Conservation (phyloP, 2,329 filamentous ascomycete genomes). For the Pseudofabraea citricarpa region DNA sequence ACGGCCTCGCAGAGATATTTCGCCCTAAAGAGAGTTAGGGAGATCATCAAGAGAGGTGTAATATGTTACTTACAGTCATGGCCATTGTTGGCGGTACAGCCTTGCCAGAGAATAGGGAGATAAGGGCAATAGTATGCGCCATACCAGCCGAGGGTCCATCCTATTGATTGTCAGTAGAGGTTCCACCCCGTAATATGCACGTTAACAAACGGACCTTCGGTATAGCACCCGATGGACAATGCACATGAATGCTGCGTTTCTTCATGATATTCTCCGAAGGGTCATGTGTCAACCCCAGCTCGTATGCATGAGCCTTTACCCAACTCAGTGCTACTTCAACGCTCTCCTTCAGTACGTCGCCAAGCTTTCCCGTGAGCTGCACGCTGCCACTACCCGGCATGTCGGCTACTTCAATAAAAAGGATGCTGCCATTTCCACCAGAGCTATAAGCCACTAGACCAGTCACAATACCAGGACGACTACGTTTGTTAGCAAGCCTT, state of each 20-base stretch:
- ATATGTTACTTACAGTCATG: conserved; percentile 85
- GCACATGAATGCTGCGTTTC: conserved; percentile 87
- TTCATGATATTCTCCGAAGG: conserved; percentile 93
- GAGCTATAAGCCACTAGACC: conserved; percentile 92
- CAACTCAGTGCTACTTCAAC: conserved; percentile 94
- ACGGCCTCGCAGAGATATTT: conserved; percentile 76
- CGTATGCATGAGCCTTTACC: conserved; percentile 94
- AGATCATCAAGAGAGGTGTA: too few relatives aligned
- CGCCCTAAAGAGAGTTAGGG: too few relatives aligned
- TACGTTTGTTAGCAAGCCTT: conserved; percentile 23
- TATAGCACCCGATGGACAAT: conserved; percentile 91
- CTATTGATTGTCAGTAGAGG: conserved; percentile 45
- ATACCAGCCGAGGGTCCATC: conserved; percentile 86
- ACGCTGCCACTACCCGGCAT: conserved; percentile 93
- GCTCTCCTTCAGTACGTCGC: conserved; percentile 93
- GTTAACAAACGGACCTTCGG: conserved; percentile 77
- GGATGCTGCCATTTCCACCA: conserved; percentile 88
- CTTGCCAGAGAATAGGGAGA: conserved; percentile 83
- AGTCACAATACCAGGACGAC: conserved; percentile 87
- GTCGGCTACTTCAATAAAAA: conserved; percentile 97
- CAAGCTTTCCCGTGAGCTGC: conserved; percentile 92
- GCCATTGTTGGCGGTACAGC: conserved; percentile 86
- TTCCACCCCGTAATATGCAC: conserved; percentile 60
- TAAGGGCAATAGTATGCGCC: conserved; percentile 88
- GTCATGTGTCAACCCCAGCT: conserved; percentile 77